Base-by-base conservation (phyloP, 768 basidiomycete species). In the Podaxis sp. region DNA sequence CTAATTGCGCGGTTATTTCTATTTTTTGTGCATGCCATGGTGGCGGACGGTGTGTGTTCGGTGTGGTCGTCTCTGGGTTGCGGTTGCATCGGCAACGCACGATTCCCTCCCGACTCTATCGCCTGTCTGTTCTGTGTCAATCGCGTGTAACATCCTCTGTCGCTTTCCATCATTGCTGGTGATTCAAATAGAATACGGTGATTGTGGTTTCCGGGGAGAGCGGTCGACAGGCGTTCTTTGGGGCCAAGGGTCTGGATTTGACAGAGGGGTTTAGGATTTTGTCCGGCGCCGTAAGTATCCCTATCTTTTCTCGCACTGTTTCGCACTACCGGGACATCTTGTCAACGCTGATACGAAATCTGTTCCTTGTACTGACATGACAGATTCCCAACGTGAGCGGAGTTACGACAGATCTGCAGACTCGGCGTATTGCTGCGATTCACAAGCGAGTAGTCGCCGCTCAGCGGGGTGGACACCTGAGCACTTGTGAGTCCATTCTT, bases 261-360 rank as follows among this genome's bases (percentile, higher is more conserved):
- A 87, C 86, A 46, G 89, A 90, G 77, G 90, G 89, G 4, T 92
- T 90, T 79, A 89, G 86, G 69, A 83, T 90, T 69, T 81, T 93
- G 64, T 89, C 88, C 55, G 90, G 90, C 56, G 89, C 88, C 60
- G 90, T 92, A 72, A 66, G 88, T 84, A 30, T 61, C 58, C 65
- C 52, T 63, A 51, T 30, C 66, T 63, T 33, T 26, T 28, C 19
- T 8, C 46, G 19, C 46, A 15, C 52, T 15, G 44, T 46, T 3
- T 0, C 44, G 44, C 44, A 6, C 44, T 30, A n/a, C 19, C 19
- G 4, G 17, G 15, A n/a, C 7, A 6, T 46, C 44, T n/a, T 19
- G 44, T 19, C 44, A 42, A 46, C 8, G 33, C 61, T 54, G 44
- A 57, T 60, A 53, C 38, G 63, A 57, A 63, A 69, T 40, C 63